Percentiles rank a stretch among this genome's conserved stretches.
These are phyloP conservation scores for Xylariaceae sp. DNA, from an alignment of 2,329 filamentous ascomycete species.

Conservation along the genomic window DNA sequence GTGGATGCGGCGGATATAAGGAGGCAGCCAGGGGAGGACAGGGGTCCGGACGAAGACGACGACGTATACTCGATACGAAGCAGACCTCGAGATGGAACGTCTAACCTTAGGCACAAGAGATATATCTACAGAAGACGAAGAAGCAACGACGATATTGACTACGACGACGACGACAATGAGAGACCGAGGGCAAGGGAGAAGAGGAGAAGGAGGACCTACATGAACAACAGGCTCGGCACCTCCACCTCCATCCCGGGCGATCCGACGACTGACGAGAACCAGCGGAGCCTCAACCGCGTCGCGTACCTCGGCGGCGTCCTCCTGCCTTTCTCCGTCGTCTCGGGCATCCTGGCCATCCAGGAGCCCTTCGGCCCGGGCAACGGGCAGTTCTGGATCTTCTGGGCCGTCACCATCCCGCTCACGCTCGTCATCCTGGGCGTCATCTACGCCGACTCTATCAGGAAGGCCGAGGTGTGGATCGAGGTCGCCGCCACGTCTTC, in stretches of 20 bases:
- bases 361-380: slow-evolving; percentile 39
- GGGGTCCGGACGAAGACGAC: too few relatives aligned
- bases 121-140: too few relatives aligned
- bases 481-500: slow-evolving; percentile 31
- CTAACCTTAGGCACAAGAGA: too few relatives aligned
- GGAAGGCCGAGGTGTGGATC: slow-evolving; percentile 42
- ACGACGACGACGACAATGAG: too few relatives aligned
- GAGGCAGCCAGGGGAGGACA: too few relatives aligned
- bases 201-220: too few relatives aligned
- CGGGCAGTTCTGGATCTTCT: slow-evolving; percentile 43
- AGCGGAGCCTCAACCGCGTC: slow-evolving; percentile 41
- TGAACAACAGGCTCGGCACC: neutral
- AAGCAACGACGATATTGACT: too few relatives aligned
- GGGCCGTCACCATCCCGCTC: slow-evolving; percentile 38
- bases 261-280: too few relatives aligned
- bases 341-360: slow-evolving; percentile 43
- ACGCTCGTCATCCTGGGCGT: slow-evolving; percentile 35
- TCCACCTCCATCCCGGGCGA: slow-evolving; percentile 20
- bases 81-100: too few relatives aligned
- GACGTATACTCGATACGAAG: too few relatives aligned
- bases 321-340: slow-evolving; percentile 43
- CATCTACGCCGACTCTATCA: slow-evolving; percentile 45
- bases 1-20: neutral
- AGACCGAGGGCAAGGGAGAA: too few relatives aligned
- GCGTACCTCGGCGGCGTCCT: slow-evolving; percentile 46